Conservation (phyloP, 306 rosid species). For the Dryas drummondii region DNA sequence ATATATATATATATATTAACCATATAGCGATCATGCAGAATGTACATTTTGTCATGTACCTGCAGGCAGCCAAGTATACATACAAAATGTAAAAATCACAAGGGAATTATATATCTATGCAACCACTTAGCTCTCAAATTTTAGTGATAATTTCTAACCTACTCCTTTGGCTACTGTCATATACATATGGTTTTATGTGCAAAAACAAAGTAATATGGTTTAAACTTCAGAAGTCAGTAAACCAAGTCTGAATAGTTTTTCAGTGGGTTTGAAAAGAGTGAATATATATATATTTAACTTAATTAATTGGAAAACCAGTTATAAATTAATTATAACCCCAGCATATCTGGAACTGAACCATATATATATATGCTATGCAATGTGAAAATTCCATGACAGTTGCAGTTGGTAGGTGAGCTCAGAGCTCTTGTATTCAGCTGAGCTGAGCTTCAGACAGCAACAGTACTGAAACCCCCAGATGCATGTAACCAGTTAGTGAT, state of each 20-base stretch:
- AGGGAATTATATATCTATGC: not conserved
- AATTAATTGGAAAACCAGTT: too few species aligned
- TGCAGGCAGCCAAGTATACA: constrained; percentile 6
- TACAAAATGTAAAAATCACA: not conserved
- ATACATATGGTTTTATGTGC: not conserved
- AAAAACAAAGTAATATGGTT: not conserved
- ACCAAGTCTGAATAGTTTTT: too few species aligned
- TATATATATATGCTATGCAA: not conserved
- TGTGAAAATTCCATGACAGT: constrained; percentile 12
- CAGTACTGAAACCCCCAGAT: constrained; percentile 15
- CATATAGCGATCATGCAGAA: too few species aligned
- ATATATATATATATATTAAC: too few species aligned
- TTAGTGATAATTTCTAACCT: constrained; percentile 19
- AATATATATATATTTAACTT: not conserved
- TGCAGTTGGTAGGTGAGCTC: not conserved
- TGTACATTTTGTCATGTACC: not conserved
- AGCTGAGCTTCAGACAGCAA: constrained; percentile 14
- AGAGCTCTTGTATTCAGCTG: not conserved
- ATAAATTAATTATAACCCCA: too few species aligned
- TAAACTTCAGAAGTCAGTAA: too few species aligned
- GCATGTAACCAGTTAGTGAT: constrained; percentile 24
- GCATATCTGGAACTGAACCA: too few species aligned
- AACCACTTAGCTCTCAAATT: constrained; percentile 12
- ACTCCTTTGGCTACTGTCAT: not conserved
- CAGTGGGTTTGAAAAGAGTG: not conserved